These are phyloP conservation scores for Pestalotiopsis sp. DNA, from an alignment of 2,329 filamentous ascomycete genomes.

Conservation along the genomic window DNA sequence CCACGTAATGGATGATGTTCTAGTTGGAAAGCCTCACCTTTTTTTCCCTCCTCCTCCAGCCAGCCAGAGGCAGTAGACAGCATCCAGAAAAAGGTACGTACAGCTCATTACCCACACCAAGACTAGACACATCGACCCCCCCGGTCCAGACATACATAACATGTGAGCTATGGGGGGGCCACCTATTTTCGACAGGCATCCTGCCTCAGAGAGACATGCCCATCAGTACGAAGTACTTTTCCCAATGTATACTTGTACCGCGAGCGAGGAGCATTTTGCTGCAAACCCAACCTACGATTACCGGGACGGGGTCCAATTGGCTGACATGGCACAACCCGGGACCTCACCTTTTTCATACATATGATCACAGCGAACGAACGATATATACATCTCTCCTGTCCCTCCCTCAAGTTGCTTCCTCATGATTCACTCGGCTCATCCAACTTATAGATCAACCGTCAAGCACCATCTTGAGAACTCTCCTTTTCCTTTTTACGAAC, in stretches of 20 bases:
- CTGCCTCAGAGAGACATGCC: neutral
- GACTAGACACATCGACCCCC: neutral
- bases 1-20: slow-evolving; percentile 3
- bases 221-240: neutral
- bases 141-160: neutral
- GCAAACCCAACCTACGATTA: neutral
- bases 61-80: neutral
- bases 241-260: neutral
- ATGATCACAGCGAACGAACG: neutral
- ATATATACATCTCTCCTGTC: neutral
- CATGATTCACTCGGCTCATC: slow-evolving; percentile 6
- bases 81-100: slow-evolving; percentile 1
- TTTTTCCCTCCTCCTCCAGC: neutral
- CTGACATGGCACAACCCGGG: neutral
- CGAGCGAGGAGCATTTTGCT: neutral
- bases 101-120: neutral
- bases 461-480: slow-evolving; percentile 1
- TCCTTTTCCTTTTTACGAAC: slow-evolving; percentile 9
- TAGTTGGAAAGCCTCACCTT: neutral
- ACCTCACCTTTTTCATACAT: neutral
- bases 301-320: slow-evolving; percentile 9
- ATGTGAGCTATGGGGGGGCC: neutral
- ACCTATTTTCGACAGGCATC: slow-evolving; percentile 4
- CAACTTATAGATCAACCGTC: neutral
- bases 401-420: slow-evolving; percentile 10